A percentile compares a stretch with the other conserved stretches of the same genome.
phyloP scores from a whole-genome alignment of 2,329 filamentous ascomycete species.

The Trichoderma sp. region DNA sequence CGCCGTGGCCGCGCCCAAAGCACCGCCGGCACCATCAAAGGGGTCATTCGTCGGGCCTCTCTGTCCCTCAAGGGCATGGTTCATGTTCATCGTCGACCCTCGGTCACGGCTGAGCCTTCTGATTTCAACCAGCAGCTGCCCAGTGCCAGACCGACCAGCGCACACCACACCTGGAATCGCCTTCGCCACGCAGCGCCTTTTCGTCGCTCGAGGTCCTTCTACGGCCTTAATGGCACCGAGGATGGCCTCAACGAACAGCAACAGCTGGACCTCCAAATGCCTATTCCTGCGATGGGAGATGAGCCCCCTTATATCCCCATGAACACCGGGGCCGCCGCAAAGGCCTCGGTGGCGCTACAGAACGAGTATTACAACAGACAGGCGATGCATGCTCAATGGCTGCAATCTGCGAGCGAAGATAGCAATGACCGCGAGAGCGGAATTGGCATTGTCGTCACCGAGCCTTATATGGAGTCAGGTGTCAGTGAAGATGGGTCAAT shows the following conservation, averaged over 20 bases:
- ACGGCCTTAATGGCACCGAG: conserved; percentile 46
- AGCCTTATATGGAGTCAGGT: conserved; percentile 46
- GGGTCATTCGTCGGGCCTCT: conserved; percentile 60
- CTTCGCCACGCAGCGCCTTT: conserved; percentile 57
- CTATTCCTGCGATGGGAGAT: conserved; percentile 53
- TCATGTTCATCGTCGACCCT: conserved; percentile 54
- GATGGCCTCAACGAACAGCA: conserved; percentile 39
- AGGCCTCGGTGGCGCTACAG: conserved; percentile 63
- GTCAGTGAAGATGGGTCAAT: conserved; percentile 41
- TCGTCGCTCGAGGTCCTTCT: conserved; percentile 52
- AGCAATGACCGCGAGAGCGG: conserved; percentile 65
- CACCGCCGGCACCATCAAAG: conserved; percentile 48
- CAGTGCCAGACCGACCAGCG: conserved; percentile 48
- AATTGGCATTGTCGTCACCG: conserved; percentile 62
- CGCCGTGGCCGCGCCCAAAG: conserved; percentile 37
- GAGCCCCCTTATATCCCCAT: conserved; percentile 65
- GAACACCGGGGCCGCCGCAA: conserved; percentile 63
- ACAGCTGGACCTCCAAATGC: conserved; percentile 40
- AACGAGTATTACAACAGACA: conserved; percentile 53
- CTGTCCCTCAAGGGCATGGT: conserved; percentile 58
- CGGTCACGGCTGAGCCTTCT: conserved; percentile 43
- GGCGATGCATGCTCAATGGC: conserved; percentile 48
- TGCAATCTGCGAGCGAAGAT: conserved; percentile 49
- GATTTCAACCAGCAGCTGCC: conserved; percentile 38
- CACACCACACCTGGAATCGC: conserved; percentile 56